These are phyloP conservation scores for Truncatella angustata DNA, from an alignment of 2,329 filamentous ascomycete species.

Conservation along the genomic window DNA sequence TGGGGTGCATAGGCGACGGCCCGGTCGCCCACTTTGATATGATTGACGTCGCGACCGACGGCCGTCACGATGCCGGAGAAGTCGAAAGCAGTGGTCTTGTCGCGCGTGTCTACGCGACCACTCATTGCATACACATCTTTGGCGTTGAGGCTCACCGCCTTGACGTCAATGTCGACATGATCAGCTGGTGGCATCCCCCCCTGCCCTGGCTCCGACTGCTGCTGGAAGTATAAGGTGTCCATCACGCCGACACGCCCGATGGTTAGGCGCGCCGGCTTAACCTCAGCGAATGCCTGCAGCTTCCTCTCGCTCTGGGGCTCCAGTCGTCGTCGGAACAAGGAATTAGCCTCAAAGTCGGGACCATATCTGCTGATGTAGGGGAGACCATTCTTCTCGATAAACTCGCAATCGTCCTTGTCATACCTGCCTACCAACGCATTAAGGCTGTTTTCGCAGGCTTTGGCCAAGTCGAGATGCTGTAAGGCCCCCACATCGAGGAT, in stretches of 20 bases:
- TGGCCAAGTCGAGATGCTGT: no score
- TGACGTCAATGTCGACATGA: conserved; percentile 10
- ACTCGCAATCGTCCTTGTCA: not conserved
- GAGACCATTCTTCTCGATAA: not conserved
- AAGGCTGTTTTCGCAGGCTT: not conserved
- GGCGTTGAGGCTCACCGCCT: conserved; percentile 17
- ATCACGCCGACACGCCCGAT: not conserved
- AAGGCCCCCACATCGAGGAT: not conserved
- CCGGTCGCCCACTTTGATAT: conserved; percentile 6
- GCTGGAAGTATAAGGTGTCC: conserved; percentile 11
- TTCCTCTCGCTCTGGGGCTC: not conserved
- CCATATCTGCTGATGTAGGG: not conserved
- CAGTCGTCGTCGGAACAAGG: not conserved
- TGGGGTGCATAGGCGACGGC: conserved; percentile 11
- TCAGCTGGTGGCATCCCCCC: not conserved
- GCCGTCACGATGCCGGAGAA: not conserved
- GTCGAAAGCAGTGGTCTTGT: conserved; percentile 4
- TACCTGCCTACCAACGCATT: not conserved
- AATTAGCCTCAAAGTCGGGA: not conserved
- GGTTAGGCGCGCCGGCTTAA: not conserved
- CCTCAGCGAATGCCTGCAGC: not conserved
- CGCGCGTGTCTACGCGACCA: conserved; percentile 9
- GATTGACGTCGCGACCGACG: conserved; percentile 1
- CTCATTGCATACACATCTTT: conserved; percentile 15
- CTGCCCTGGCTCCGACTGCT: not conserved